phyloP scores from a whole-genome alignment of 305 asterid species.

The Fraxinus nigra region DNA sequence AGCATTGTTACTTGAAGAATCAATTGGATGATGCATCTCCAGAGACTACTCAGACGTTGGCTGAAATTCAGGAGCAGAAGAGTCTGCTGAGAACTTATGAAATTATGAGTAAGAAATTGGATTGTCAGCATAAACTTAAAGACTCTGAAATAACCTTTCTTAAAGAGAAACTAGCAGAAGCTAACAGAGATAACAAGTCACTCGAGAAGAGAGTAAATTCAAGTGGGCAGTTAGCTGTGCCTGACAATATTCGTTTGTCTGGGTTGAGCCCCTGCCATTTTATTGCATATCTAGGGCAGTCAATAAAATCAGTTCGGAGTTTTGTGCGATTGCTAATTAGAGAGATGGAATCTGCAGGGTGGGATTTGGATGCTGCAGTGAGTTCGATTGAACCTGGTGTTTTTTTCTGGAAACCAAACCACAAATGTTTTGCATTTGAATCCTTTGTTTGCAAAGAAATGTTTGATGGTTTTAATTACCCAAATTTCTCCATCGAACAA shows the following conservation, averaged over 20 bases:
- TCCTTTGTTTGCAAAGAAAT: conserved; percentile 67
- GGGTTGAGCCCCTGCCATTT: conserved; percentile 56
- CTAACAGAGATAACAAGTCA: conserved; percentile 43
- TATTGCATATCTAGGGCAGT: conserved; percentile 32
- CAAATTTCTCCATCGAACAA: conserved; percentile 38
- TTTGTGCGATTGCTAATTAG: conserved; percentile 52
- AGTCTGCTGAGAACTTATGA: conserved; percentile 59
- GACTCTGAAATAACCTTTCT: conserved; percentile 76
- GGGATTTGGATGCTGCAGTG: conserved; percentile 75
- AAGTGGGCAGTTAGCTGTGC: conserved; percentile 46
- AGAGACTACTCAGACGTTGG: conserved; percentile 37
- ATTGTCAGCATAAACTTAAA: conserved; percentile 67
- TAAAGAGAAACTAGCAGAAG: conserved; percentile 65
- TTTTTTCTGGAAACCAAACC: conserved; percentile 42
- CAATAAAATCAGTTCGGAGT: conserved; percentile 51
- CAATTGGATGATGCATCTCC: conserved; percentile 48
- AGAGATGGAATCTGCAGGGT: conserved; percentile 63
- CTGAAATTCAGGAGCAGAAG: conserved; percentile 69
- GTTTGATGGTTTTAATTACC: conserved; percentile 60
- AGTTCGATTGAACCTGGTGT: conserved; percentile 52
- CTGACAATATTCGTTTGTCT: conserved; percentile 37
- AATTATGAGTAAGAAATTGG: conserved; percentile 59
- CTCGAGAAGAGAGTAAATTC: conserved; percentile 54
- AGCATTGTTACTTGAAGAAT: conserved; percentile 58
- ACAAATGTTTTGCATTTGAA: conserved; percentile 64